phyloP scores from a whole-genome alignment of 2,329 filamentous ascomycete genomes.

The Paraconiothyrium sp. region DNA sequence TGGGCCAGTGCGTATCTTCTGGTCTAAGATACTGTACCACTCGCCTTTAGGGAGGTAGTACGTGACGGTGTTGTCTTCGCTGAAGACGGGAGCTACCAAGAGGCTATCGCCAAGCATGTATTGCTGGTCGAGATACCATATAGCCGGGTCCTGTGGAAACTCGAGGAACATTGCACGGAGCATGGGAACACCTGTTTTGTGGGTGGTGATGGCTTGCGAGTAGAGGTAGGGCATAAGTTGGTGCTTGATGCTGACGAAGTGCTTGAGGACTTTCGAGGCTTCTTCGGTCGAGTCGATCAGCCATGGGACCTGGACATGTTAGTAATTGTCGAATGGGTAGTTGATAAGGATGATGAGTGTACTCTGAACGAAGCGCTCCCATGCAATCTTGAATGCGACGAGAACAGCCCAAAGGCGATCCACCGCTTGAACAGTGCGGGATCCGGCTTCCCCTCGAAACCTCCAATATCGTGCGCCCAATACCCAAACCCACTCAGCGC shows the following conservation, averaged over 20 bases:
- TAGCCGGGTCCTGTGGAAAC: conserved; percentile 13
- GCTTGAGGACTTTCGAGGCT: conserved; percentile 16
- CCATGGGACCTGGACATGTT: conserved; percentile 13
- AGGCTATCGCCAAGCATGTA: conserved; percentile 18
- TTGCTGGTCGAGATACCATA: conserved; percentile 19
- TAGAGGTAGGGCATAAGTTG: conserved; percentile 20
- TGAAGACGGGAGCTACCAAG: conserved; percentile 19
- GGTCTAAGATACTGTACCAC: conserved; percentile 23
- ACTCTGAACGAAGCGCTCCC: conserved; percentile 21
- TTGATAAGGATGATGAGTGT: not conserved
- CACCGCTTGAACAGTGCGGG: conserved; percentile 25
- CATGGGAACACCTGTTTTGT: conserved; percentile 17
- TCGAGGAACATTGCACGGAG: conserved; percentile 18
- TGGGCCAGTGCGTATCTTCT: conserved; percentile 22
- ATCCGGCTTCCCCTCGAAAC: conserved; percentile 27
- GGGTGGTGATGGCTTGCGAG: conserved; percentile 13
- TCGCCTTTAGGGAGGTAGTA: conserved; percentile 23
- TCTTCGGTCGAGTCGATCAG: conserved; percentile 21
- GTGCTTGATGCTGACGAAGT: conserved; percentile 18
- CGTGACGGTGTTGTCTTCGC: conserved; percentile 15
- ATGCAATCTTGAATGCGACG: conserved; percentile 23
- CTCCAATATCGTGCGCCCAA: conserved; percentile 26
- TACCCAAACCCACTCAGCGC: conserved; percentile 25
- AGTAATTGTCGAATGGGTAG: not conserved
- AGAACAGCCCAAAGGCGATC: conserved; percentile 26